Conservation (phyloP, 2,329 filamentous ascomycete species). For the Didymella exigua region DNA sequence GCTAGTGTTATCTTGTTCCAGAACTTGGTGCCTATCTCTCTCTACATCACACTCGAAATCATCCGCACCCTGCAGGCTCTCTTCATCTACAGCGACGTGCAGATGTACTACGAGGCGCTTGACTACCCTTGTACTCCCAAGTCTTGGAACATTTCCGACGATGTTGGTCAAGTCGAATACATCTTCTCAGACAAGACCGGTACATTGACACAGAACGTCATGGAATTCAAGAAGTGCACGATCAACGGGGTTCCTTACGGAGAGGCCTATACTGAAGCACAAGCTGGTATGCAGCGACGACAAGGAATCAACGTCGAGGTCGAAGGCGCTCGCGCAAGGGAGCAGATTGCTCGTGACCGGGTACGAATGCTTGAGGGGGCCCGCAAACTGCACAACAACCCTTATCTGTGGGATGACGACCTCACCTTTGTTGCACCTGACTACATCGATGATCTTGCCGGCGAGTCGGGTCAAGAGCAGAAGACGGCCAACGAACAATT, state of each 20-base stretch:
- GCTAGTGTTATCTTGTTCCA: constrained; percentile 93
- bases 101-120: constrained; percentile 96
- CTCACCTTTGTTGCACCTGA: constrained; percentile 92
- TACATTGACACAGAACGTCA: constrained; percentile 88
- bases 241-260: constrained; percentile 97
- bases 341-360: constrained; percentile 80
- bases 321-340: constrained; percentile 72
- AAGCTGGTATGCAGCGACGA: constrained; percentile 93
- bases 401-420: constrained; percentile 86
- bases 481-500: constrained; percentile 81
- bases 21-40: constrained; percentile 96
- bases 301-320: constrained; percentile 84
- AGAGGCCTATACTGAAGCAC: constrained; percentile 96
- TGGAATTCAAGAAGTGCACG: constrained; percentile 99
- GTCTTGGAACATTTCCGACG: constrained; percentile 98
- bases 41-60: constrained; percentile 97
- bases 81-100: constrained; percentile 95
- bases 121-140: constrained; percentile 97
- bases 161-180: constrained; percentile 97
- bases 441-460: constrained; percentile 81
- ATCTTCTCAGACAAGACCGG: constrained; percentile 97
- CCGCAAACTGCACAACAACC: constrained; percentile 82
- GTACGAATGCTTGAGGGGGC: constrained; percentile 73
- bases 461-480: constrained; percentile 77
- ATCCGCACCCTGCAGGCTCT: constrained; percentile 90